Conservation (phyloP, 2,329 filamentous ascomycete genomes). For the Fusarium vanettenii region DNA sequence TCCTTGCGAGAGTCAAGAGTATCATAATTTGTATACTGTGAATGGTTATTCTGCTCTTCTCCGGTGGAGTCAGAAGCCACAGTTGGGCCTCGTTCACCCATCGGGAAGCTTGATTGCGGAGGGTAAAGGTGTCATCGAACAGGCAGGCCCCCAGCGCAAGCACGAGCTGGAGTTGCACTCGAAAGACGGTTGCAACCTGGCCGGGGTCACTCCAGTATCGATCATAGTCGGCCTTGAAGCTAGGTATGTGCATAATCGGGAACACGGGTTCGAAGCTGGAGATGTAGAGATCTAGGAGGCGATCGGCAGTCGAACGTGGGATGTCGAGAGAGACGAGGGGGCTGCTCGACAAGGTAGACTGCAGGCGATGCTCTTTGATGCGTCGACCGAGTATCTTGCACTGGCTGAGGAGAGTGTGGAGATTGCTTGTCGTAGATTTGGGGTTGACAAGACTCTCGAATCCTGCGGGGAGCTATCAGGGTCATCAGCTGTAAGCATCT, state of each 20-base stretch:
- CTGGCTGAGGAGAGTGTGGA: not conserved
- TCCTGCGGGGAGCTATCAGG: not conserved
- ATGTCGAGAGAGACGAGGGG: not conserved
- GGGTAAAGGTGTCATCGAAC: not conserved
- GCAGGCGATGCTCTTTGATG: not conserved
- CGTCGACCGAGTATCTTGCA: not conserved
- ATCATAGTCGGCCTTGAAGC: not conserved
- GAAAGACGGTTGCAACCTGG: not conserved
- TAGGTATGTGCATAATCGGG: not conserved
- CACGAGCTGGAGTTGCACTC: not conserved
- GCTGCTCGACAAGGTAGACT: not conserved
- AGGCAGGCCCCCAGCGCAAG: not conserved
- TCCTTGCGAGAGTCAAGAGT: not conserved
- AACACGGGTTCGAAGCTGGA: not conserved
- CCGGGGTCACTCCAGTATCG: not conserved
- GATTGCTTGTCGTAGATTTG: not conserved
- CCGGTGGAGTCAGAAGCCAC: not conserved
- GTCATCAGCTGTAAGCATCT: not conserved
- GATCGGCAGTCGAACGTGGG: not conserved
- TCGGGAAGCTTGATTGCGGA: not conserved
- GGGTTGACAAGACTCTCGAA: not conserved
- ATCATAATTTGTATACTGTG: not conserved
- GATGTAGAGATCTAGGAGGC: not conserved
- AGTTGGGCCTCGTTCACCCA: not conserved
- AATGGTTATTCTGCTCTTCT: not conserved